Base-by-base conservation (phyloP, 371 early-diverging fungal species). In the Funneliformis caledonium region DNA sequence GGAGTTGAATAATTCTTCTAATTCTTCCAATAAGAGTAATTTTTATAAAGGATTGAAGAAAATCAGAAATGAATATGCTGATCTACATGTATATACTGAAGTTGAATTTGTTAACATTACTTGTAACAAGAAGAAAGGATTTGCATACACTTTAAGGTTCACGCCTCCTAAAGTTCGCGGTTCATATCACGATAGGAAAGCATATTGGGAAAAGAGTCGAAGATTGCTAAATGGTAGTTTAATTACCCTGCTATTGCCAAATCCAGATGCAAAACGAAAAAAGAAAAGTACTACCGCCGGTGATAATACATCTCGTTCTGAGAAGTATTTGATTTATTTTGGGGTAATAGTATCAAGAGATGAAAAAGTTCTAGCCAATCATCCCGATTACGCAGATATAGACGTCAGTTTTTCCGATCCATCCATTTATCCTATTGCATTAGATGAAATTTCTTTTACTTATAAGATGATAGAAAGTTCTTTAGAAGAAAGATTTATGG, bases 221-320 rank as follows among this genome's bases (percentile, higher is more conserved):
- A 81, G 72, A 10, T 74, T 86, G 33, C 84, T 85, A 82, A 80
- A 82, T 48, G 87, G 88, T 0, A 82, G 84, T n/a, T 81, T 89
- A 4, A 81, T 89, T 22, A 86, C 84, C 42, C 64, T 88, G 11
- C 72, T 84, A 7, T 85, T 83, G 42, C 83, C 83, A 14, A 56
- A 19, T 12, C 42, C 26, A n/a, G 43, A 56, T 61, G 37, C 37
- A 37, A 37, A 37, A 37, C 37, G 37, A 37, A 37, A 37, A 37
- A 37, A 37, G 2, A 37, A 37, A 37, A 37, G 1, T 37, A 37
- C 37, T 37, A 56, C 22, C 16, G 42, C 10, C 3, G 43, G 33
- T 43, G 11, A 37, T 6, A 9, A 16, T 42, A 16, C n/a, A 9
- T 14, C n/a, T 65, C 31, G 7, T 65, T 4, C 4, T 16, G 9